phyloP scores from a whole-genome alignment of 2,329 filamentous ascomycete genomes.

The Botrytis pseudocinerea region DNA sequence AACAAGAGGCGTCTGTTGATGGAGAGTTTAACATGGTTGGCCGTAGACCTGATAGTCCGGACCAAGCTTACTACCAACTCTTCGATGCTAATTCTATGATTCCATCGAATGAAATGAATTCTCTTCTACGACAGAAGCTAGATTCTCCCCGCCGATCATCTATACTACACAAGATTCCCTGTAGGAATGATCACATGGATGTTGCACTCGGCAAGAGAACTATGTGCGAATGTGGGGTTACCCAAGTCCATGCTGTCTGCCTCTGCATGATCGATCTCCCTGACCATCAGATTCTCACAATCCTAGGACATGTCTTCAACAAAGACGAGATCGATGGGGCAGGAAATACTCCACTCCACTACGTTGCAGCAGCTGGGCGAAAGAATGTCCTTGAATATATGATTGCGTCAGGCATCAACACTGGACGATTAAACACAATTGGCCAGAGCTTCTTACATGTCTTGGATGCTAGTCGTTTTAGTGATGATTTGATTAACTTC shows the following conservation, averaged over 20 bases:
- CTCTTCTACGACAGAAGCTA: conserved; percentile 1
- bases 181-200: conserved; percentile 19
- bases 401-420: conserved; percentile 11
- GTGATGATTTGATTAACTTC: conserved; percentile 22
- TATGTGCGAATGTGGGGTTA: conserved; percentile 19
- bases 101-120: conserved; percentile 11
- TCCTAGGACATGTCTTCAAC: background rate
- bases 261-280: conserved; percentile 17
- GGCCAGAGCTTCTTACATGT: conserved; percentile 22
- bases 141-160: conserved; percentile 10
- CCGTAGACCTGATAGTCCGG: conserved; percentile 7
- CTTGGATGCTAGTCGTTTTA: conserved; percentile 21
- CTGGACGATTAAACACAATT: background rate
- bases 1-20: background rate
- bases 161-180: conserved; percentile 16
- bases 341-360: conserved; percentile 22
- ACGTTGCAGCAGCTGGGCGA: conserved; percentile 21
- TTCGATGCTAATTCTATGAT: conserved; percentile 22
- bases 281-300: conserved; percentile 15
- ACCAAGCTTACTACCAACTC: conserved; percentile 20
- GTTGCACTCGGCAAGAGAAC: background rate
- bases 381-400: conserved; percentile 17
- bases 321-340: conserved; percentile 16
- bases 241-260: conserved; percentile 20
- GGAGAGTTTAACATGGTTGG: background rate